Base-by-base conservation (phyloP, 2,329 filamentous ascomycete species). In the Pseudomassariella vexata region DNA sequence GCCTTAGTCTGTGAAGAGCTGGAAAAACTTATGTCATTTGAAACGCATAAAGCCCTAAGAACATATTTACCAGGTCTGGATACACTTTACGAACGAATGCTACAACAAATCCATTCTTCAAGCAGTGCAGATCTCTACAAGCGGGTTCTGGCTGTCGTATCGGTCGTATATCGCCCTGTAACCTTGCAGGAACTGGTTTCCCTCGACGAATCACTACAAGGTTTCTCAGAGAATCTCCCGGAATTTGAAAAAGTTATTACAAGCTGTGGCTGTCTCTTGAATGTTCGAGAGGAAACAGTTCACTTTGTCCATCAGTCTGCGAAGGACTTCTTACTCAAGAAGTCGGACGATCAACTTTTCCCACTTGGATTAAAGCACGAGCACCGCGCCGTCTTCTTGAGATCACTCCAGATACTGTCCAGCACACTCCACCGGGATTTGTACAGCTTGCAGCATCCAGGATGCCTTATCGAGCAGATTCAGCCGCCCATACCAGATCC, bases 241-340 rank as follows among this genome's bases (percentile, higher is more conserved):
- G 29, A 33, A 2, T 11, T 59, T 5, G 11, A 28, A 19, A 35
- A 56, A 5, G 41, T 63, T 6, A 44, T 67, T 9, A 20, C 36
- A 3, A 11, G 35, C 4, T 68, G 59, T 37, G 56, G 60, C 12
- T 68, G 58, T 6, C 63, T 67, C 31, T 41, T 68, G 0, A 60
- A 49, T 2, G 10, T 60, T 20, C 46, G 44, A 22, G 30, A 57
- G 1, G 35, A 23, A 2, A 38, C 19, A 1, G 26, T 66, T 6
- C 55, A 47, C 26, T 55, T 64, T 37, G 49, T 67, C 1, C 61
- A 68, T 36, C 55, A 63, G 35, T 66, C 62, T 4, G 65, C 60
- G 0, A 63, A 65, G 38, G 63, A 68, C 12, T 63, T 50, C 38
- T 35, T 70, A 2, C 19, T 35, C 5, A 19, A 44, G 17, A 34